Base-by-base conservation (phyloP, 768 basidiomycete genomes). In the Termitomyces sp. region DNA sequence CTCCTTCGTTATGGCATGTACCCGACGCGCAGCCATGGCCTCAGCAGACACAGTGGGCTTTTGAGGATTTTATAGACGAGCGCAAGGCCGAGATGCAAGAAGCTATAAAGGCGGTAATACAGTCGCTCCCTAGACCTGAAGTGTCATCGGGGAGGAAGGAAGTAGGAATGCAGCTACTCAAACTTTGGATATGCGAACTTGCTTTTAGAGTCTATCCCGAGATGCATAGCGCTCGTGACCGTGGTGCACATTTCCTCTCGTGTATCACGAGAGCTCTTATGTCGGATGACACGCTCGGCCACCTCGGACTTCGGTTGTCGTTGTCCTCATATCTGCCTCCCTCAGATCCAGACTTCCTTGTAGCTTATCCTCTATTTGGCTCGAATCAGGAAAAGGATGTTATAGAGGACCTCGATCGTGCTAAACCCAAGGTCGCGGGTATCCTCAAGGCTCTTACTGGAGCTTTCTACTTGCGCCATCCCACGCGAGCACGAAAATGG, bases 151-250 rank as follows among this genome's bases (percentile, higher is more conserved):
- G 49, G 61, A 65, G 32, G 54, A 57, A 65, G 13, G 68, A 72
- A 41, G 59, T 71, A 22, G 69, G 65, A 1, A 62, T 59, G 43
- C 69, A 71, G 53, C 61, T 72, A 32, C 59, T 71, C 48, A 69
- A 67, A 36, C 59, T 69, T 29, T 71, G 68, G 67, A 67, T 71
- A 29, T 69, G 68, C 50, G 63, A 67, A 32, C 53, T 61, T 42
- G 59, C 59, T 26, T 55, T 70, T 43, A 27, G 54, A 20, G n/a
- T 59, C 0, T 68, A 65, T 52, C 71, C 69, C 5, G 62, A 66
- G 37, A 56, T 65, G 43, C 61, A 57, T 4, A n/a, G 59, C 5
- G 69, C 67, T 3, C 61, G 53, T 0, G 55, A 48, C 8, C 26
- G 62, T 18, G 68, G 64, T 7, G 61, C 67, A 9, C 65, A 67